Evolutionary conservation across 2,329 filamentous ascomycete genomes (phyloP).

Genomic region (Pseudocercospora cruenta): DNA sequence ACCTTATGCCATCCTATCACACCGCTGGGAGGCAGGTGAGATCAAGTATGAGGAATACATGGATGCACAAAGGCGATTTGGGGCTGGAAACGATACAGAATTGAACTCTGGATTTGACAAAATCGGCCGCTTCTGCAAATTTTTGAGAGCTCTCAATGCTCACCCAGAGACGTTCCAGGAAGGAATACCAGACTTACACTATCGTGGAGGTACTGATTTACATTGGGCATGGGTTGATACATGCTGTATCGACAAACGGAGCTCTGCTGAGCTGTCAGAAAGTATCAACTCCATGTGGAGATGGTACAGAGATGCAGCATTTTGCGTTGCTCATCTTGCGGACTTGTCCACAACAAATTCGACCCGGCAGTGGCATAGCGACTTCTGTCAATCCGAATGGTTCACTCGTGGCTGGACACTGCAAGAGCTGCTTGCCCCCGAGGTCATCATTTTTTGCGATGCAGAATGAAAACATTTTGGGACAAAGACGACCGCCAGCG

Average conservation of each 20-base stretch:
- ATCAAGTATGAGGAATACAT: background rate
- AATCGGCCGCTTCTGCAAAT: background rate
- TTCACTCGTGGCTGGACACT: constrained; percentile 19
- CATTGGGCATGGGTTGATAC: constrained; percentile 26
- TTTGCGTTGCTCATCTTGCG: background rate
- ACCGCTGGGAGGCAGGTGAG: background rate
- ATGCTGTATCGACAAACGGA: constrained; percentile 25
- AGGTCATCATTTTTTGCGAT: constrained; percentile 16
- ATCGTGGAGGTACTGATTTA: background rate
- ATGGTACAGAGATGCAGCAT: background rate
- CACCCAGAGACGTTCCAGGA: background rate
- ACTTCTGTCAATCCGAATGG: constrained; percentile 7
- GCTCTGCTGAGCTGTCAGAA: constrained; percentile 22
- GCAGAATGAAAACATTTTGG: constrained; percentile 8
- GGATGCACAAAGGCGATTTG: background rate
- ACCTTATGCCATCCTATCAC: background rate
- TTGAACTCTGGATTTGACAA: background rate
- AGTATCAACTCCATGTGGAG: background rate
- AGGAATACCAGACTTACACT: background rate
- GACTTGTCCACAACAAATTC: background rate
- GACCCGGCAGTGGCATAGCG: background rate
- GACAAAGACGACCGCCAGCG: background rate
- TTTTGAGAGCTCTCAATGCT: background rate
- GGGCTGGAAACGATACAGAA: background rate
- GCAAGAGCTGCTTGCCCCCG: constrained; percentile 20